Percentiles rank a stretch among this genome's conserved stretches.
Evolutionary conservation across 192 early-diverging fungal genomes (phyloP).

Genomic region (Linderina pennispora): DNA sequence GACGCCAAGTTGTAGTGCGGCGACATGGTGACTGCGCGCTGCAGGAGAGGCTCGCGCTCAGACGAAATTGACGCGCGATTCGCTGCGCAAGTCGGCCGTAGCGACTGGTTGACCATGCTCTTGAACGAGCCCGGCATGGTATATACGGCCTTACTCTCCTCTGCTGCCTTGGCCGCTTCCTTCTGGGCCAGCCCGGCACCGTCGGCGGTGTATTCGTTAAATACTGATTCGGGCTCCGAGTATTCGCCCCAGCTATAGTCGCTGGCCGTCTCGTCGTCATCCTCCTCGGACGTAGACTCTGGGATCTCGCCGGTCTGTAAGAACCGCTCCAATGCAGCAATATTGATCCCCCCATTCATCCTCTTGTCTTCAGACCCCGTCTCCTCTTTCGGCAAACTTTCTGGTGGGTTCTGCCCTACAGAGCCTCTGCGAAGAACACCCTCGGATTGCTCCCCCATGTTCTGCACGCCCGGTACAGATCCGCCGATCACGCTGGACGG

Average conservation of each 20-base stretch:
- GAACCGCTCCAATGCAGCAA: conserved; percentile 37
- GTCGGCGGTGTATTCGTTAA: not conserved
- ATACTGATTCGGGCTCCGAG: not conserved
- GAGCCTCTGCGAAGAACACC: too few species aligned
- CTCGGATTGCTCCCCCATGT: too few species aligned
- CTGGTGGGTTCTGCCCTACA: too few species aligned
- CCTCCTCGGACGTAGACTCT: conserved; percentile 29
- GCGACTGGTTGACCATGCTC: not conserved
- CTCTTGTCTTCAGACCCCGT: conserved; percentile 20
- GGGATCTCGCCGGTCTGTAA: conserved; percentile 39
- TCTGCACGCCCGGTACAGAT: too few species aligned
- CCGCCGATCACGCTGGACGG: conserved; percentile 37
- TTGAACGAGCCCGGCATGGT: too few species aligned
- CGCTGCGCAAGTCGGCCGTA: too few species aligned
- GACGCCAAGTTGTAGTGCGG: conserved; percentile 3
- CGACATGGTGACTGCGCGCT: conserved; percentile 5
- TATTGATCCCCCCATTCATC: conserved; percentile 31
- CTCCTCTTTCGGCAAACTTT: too few species aligned
- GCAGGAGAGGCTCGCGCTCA: conserved; percentile 26
- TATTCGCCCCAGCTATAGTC: conserved; percentile 26
- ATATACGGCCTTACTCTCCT: too few species aligned
- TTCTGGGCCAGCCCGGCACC: not conserved
- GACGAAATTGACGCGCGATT: conserved; percentile 5
- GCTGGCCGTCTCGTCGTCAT: conserved; percentile 1
- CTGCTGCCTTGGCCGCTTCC: not conserved